Percentiles rank a stretch among this genome's conserved stretches.
These are phyloP conservation scores for Ceratocystis diversiconidia DNA, from an alignment of 2,329 filamentous ascomycete genomes.

Conservation along the genomic window DNA sequence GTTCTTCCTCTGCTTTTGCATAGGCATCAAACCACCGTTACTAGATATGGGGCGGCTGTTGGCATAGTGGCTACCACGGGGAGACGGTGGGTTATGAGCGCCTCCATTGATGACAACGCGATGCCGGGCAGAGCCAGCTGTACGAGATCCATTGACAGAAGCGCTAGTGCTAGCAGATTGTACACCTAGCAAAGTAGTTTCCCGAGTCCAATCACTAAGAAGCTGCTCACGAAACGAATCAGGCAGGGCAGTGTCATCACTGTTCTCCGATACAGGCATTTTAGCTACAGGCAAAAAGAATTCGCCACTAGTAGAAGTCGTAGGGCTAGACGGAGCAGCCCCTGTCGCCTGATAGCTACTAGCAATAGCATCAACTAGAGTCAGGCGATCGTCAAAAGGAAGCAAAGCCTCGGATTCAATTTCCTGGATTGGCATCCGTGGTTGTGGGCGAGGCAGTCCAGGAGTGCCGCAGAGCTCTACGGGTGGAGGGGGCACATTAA, in stretches of 20 bases:
- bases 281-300: slow-evolving; percentile 6
- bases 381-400: slow-evolving; percentile 60
- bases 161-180: slow-evolving; percentile 56
- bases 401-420: slow-evolving; percentile 50
- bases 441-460: slow-evolving; percentile 31
- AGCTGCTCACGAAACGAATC: slow-evolving; percentile 57
- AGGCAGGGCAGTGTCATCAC: slow-evolving; percentile 44
- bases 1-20: slow-evolving; percentile 37
- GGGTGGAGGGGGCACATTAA: slow-evolving; percentile 54
- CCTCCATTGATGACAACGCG: slow-evolving; percentile 46
- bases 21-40: slow-evolving; percentile 26
- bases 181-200: slow-evolving; percentile 53
- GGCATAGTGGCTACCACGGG: slow-evolving; percentile 33
- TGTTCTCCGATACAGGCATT: slow-evolving; percentile 20
- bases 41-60: slow-evolving; percentile 35
- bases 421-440: slow-evolving; percentile 35
- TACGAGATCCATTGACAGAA: slow-evolving; percentile 64
- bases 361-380: slow-evolving; percentile 61
- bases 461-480: slow-evolving; percentile 47
- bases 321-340: slow-evolving; percentile 56
- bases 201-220: slow-evolving; percentile 65
- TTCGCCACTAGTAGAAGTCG: slow-evolving; percentile 49
- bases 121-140: slow-evolving; percentile 37
- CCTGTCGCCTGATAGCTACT: slow-evolving; percentile 51
- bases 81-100: slow-evolving; percentile 24